Base-by-base conservation (phyloP, 2,329 filamentous ascomycete genomes). In the Ophiocordyceps camponoti-floridani region DNA sequence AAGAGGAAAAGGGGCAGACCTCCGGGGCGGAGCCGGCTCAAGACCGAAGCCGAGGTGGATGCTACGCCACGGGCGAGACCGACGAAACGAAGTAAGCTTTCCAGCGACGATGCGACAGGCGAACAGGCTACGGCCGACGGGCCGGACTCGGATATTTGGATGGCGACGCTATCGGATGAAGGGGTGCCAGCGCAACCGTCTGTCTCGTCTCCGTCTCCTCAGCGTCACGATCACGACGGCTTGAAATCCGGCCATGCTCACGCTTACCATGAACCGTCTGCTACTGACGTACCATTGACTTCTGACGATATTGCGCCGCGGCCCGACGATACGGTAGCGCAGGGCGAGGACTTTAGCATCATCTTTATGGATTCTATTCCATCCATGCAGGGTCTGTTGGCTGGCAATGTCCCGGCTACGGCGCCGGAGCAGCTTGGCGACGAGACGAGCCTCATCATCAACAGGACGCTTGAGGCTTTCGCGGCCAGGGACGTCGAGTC, bases 271-370 rank as follows among this genome's bases (percentile, higher is more conserved):
- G n/a, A 16, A 6, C 35, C 35, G 18, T 26, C 38, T 10, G 38
- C 8, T 13, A 26, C 18, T 19, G 38, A 40, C 16, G 12, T 10
- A 10, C 18, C 8, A 8, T 13, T 16, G 8, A 11, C 38, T 10
- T 23, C 47, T 31, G 52, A 45, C 41, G 51, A 50, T 37, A 46
- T 27, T 45, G 51, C 43, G 43, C 54, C 50, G n/a, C 46, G 43
- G 38, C 48, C 45, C 41, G 60, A 63, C 30, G 61, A 72, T 43
- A 70, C 63, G 0, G 62, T 70, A 42, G 62, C 63, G 4, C 63
- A 70, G n/a, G 66, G 61, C 14, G 72, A 76, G 47, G 69, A 70
- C 37, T 75, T 76, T 48, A 76, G 72, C 53, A 75, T 75, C 70
- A 76, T 76, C 46, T 70, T 71, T 30, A 65, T 74, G 47, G 65